Evolutionary conservation across 768 basidiomycete species (phyloP), one percentile per base, ranked within the genome.

Genomic region (Lactifluus hygrophoroides): DNA sequence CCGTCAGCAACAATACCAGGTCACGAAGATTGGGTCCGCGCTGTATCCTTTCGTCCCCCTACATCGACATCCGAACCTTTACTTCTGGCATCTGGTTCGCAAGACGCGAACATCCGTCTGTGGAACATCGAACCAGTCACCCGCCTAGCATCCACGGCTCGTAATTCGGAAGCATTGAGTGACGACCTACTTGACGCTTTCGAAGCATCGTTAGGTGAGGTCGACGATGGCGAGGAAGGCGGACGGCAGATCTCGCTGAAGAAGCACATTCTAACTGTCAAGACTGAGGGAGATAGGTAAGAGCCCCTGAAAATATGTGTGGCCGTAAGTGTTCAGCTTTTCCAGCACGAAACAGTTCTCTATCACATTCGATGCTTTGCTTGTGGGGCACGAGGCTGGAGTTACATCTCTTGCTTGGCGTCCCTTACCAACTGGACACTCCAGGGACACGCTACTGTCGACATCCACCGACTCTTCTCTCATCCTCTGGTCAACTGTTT

Each of bases 21-120:
- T 2, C 96, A 99, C 67, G 90, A 96, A 76, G 95, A 99, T 66
- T 99, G 96, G 96, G 79, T 98, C 54, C 84, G 88, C 53, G 77
- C 83, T 59, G 80, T 98, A 37, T 79, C 85, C 2, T 93, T 97
- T 69, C 75, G 75, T 45, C 43, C 65, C 0, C 71, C 76, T 11
- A 46, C 55, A 17, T 61, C 66, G 5, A 60, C 69, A 3, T 66
- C 70, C 1, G 73, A 77, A n/a, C 72, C 77, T 30, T 75, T 97
- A 8, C 69, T 88, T 0, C 76, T 99, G 37, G 94, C 96, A 1
- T 94, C 94, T 23, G 96, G 93, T 1, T 94, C 94, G 9, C 96
- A 98, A 72, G 96, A 99, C 69, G 83, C 85, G 8, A 94, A 90
- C 28, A 90, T 98, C 53, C 85, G 96, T 40, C 73, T 98, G 4